phyloP scores from a whole-genome alignment of 106 monocot species.

The Xerophyta viscosa region DNA sequence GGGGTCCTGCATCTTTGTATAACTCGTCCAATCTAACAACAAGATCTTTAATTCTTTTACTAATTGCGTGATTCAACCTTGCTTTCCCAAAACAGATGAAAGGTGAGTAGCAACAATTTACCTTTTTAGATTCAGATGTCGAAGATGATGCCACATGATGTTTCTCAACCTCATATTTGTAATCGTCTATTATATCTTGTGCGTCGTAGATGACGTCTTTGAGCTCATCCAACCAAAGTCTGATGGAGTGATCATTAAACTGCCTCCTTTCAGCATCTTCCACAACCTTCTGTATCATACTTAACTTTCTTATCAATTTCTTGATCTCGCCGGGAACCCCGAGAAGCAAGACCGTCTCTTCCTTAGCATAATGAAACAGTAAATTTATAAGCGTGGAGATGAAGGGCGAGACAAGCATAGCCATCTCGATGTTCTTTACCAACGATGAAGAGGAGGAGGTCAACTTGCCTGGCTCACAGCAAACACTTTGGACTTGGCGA shows the following conservation, averaged over 20 bases:
- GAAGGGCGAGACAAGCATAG: neutral
- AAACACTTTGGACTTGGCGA: too few relatives aligned
- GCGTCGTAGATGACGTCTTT: conserved; percentile 23
- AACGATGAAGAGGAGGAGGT: too few relatives aligned
- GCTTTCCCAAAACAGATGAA: neutral
- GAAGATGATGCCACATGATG: neutral
- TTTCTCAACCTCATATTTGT: conserved; percentile 4
- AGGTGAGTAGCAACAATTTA: neutral
- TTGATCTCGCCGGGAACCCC: conserved; percentile 3
- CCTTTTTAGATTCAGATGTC: neutral
- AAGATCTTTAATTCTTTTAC: neutral
- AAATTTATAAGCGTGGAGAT: neutral
- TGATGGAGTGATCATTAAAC: neutral
- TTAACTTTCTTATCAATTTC: neutral
- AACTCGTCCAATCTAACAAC: neutral
- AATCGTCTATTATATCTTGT: conserved; percentile 21
- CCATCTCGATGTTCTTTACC: conserved; percentile 1
- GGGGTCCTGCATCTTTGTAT: conserved; percentile 4
- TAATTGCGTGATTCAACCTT: neutral
- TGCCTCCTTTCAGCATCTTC: neutral
- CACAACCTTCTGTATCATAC: neutral
- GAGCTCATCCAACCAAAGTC: conserved; percentile 12
- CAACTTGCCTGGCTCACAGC: too few relatives aligned
- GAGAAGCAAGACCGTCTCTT: conserved; percentile 3
- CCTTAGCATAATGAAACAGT: neutral